These are phyloP conservation scores for Mycena indigotica DNA, from an alignment of 768 basidiomycete genomes.

Conservation along the genomic window DNA sequence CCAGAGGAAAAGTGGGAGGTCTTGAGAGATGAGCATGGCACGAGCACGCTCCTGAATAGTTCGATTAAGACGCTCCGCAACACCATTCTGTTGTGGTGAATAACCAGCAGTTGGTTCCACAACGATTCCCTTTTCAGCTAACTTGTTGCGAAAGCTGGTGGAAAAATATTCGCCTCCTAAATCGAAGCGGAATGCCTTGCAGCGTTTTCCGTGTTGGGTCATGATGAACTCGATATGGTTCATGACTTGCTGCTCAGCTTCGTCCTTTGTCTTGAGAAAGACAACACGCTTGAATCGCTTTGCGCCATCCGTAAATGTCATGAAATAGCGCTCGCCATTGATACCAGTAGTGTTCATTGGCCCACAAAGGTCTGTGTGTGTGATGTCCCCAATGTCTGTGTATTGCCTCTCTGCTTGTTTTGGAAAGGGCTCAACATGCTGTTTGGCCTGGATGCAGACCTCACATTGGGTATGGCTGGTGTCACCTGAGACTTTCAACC, in stretches of 20 bases:
- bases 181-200: constrained; percentile 18
- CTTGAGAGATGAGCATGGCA: constrained; percentile 22
- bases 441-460: not conserved
- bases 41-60: constrained; percentile 21
- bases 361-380: not conserved
- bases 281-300: not conserved
- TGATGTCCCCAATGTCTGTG: not conserved
- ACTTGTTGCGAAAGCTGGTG: constrained; percentile 12
- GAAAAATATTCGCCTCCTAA: constrained; percentile 28
- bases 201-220: not conserved
- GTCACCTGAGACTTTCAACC: not conserved
- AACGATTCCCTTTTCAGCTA: not conserved
- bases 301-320: not conserved
- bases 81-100: not conserved
- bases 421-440: not conserved
- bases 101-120: not conserved
- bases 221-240: constrained; percentile 1
- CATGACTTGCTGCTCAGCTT: not conserved
- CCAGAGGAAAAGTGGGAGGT: constrained; percentile 30
- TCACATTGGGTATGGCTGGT: not conserved
- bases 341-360: not conserved
- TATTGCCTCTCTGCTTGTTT: not conserved
- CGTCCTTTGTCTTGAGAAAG: constrained; percentile 5
- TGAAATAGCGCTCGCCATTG: not conserved
- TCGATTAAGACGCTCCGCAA: constrained; percentile 27